These are phyloP conservation scores for Ettlia oleoabundans DNA, from an alignment of 139 green algal genomes.

Conservation along the genomic window DNA sequence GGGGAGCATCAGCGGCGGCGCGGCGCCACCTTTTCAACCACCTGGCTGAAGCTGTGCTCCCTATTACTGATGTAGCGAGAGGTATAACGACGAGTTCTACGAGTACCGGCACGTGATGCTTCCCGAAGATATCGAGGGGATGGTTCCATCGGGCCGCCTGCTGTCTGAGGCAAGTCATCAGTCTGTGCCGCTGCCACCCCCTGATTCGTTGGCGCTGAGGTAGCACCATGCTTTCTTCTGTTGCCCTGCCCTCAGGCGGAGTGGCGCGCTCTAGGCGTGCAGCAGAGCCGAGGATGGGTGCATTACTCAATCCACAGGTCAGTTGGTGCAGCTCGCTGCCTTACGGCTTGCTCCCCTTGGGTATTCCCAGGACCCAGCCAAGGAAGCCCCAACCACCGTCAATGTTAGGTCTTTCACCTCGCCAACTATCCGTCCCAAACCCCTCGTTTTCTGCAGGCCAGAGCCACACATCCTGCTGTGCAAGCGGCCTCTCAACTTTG, in stretches of 20 bases:
- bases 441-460: slow-evolving; percentile 55
- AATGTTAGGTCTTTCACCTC: too few relatives aligned
- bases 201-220: too few relatives aligned
- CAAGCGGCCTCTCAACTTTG: slow-evolving; percentile 56
- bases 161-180: slow-evolving; percentile 83
- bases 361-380: too few relatives aligned
- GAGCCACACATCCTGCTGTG: slow-evolving; percentile 99
- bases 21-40: too few relatives aligned
- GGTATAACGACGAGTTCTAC: slow-evolving; percentile 93
- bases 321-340: background rate
- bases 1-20: too few relatives aligned
- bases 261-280: slow-evolving; percentile 92
- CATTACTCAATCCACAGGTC: slow-evolving; percentile 93
- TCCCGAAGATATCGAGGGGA: slow-evolving; percentile 81
- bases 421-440: too few relatives aligned
- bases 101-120: slow-evolving; percentile 97
- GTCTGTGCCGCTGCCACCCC: too few relatives aligned
- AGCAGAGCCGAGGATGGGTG: slow-evolving; percentile 96
- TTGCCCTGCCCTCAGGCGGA: slow-evolving; percentile 87
- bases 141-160: slow-evolving; percentile 87
- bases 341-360: background rate
- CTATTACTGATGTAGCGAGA: slow-evolving; percentile 85
- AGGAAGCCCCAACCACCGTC: too few relatives aligned
- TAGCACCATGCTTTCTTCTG: too few relatives aligned
- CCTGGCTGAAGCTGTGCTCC: background rate